Evolutionary conservation across 768 basidiomycete genomes (phyloP).

Genomic region (Russula compacta): DNA sequence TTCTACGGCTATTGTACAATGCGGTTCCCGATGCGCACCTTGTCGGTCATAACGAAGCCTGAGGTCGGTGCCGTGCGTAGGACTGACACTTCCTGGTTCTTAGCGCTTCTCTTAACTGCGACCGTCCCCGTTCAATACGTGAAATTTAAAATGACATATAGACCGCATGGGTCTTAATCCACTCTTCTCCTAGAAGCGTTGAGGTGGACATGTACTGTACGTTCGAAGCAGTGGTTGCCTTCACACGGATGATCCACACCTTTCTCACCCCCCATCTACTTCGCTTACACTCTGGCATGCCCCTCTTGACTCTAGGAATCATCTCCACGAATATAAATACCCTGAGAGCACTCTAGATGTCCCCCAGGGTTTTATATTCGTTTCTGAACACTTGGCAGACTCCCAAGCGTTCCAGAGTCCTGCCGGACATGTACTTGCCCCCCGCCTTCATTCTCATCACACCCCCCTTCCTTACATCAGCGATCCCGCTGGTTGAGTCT

Average conservation of each 20-base stretch:
- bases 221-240: too few relatives aligned
- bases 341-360: background rate
- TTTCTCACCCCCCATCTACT: too few relatives aligned
- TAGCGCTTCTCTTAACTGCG: background rate
- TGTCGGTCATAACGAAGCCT: too few relatives aligned
- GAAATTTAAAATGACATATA: background rate
- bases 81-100: background rate
- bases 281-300: background rate
- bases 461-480: slow-evolving; percentile 2
- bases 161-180: background rate
- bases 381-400: background rate
- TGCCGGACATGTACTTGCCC: background rate
- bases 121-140: background rate
- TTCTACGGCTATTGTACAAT: too few relatives aligned
- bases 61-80: background rate
- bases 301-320: background rate
- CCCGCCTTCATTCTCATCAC: background rate
- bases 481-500: background rate
- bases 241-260: background rate
- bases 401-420: background rate
- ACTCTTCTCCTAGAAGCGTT: too few relatives aligned
- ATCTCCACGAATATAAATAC: background rate
- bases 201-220: background rate
- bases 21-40: too few relatives aligned
- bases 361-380: background rate